Evolutionary conservation across 1,284 basidiomycete genomes (phyloP).

Genomic region (Naganishia albida): DNA sequence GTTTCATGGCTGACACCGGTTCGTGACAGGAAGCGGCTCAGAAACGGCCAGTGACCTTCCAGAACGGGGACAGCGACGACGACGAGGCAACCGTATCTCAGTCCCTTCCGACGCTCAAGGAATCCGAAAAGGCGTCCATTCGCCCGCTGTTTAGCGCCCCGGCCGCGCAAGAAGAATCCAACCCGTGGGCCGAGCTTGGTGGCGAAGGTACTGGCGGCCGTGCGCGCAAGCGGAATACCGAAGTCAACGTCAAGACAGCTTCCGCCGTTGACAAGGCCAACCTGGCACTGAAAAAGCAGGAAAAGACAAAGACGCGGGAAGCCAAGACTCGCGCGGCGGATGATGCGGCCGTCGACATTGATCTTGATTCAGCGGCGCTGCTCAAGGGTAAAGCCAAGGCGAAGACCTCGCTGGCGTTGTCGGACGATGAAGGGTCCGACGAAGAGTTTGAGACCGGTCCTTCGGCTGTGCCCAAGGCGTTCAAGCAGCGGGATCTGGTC

Average conservation of each 20-base stretch:
- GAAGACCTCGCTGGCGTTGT: constrained; percentile 35
- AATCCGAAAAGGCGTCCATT: constrained; percentile 24
- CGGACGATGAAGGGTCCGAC: constrained; percentile 65
- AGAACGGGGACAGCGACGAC: constrained; percentile 15
- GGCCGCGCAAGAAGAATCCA: constrained; percentile 50
- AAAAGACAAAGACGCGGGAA: constrained; percentile 58
- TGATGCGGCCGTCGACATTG: constrained; percentile 77
- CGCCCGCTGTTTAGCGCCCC: constrained; percentile 31
- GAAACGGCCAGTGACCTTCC: constrained; percentile 26
- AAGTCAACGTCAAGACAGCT: constrained; percentile 65
- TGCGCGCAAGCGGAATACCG: constrained; percentile 68
- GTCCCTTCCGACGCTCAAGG: constrained; percentile 1
- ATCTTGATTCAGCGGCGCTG: constrained; percentile 56
- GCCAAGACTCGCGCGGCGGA: constrained; percentile 63
- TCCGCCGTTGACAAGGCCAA: constrained; percentile 50
- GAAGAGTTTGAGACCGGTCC: constrained; percentile 50
- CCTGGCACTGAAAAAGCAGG: constrained; percentile 65
- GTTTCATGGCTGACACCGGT: not conserved
- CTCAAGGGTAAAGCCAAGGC: constrained; percentile 28
- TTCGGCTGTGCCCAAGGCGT: constrained; percentile 62
- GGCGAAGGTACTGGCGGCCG: constrained; percentile 48
- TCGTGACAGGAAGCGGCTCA: constrained; percentile 35
- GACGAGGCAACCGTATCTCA: constrained; percentile 4
- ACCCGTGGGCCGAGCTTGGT: constrained; percentile 70
- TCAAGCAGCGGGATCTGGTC: constrained; percentile 85